Evolutionary conservation across 768 basidiomycete genomes (phyloP).

Genomic region (Pulveroboletus sp.): DNA sequence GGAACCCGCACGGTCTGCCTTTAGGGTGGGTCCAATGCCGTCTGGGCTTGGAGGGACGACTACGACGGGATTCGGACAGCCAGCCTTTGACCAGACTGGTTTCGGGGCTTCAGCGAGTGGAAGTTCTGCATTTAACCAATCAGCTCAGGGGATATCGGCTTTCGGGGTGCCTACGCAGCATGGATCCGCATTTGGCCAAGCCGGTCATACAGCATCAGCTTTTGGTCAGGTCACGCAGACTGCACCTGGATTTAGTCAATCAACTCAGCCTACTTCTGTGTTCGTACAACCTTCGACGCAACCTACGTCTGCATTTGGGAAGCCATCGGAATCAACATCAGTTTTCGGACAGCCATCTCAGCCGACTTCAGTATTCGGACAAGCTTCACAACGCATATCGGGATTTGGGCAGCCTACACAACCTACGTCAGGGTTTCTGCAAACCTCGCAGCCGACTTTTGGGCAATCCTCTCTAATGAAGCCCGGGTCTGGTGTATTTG

Average conservation of each 20-base stretch:
- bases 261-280: slow-evolving; percentile 27
- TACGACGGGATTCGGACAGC: slow-evolving; percentile 31
- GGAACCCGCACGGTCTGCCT: slow-evolving; percentile 33
- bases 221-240: slow-evolving; percentile 33
- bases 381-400: slow-evolving; percentile 26
- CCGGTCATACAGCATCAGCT: slow-evolving; percentile 30
- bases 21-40: slow-evolving; percentile 30
- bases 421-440: slow-evolving; percentile 25
- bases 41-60: slow-evolving; percentile 32
- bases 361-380: slow-evolving; percentile 34
- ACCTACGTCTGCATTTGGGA: slow-evolving; percentile 33
- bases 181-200: slow-evolving; percentile 36
- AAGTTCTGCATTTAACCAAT: slow-evolving; percentile 27
- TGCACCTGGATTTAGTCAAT: slow-evolving; percentile 29
- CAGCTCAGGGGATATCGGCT: slow-evolving; percentile 24
- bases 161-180: slow-evolving; percentile 33
- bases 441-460: slow-evolving; percentile 33
- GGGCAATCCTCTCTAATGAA: slow-evolving; percentile 41
- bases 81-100: slow-evolving; percentile 38
- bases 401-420: slow-evolving; percentile 30
- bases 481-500: slow-evolving; percentile 50
- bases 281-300: slow-evolving; percentile 28
- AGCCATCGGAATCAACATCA: slow-evolving; percentile 22
- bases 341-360: slow-evolving; percentile 34
- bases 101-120: slow-evolving; percentile 17